Evolutionary conservation across 495 filamentous ascomycete species (phyloP).

Genomic region (Talaromyces borbonicus): DNA sequence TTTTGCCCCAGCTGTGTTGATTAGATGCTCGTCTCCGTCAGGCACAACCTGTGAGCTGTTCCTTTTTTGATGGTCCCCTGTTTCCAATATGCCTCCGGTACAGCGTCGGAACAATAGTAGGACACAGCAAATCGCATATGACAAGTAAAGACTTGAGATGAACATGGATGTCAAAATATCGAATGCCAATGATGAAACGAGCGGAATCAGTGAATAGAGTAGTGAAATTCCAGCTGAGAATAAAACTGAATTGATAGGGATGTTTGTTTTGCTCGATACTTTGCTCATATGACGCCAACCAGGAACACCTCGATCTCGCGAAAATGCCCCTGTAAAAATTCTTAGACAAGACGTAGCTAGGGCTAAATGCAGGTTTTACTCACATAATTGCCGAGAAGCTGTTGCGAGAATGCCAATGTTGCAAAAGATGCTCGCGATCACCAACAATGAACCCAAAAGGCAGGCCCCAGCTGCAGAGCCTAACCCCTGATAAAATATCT

Average conservation of each 20-base stretch:
- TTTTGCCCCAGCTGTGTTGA: constrained; percentile 21
- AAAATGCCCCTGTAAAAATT: constrained; percentile 32
- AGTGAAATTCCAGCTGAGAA: constrained; percentile 6
- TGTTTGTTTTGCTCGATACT: constrained; percentile 12
- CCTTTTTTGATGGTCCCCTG: constrained; percentile 17
- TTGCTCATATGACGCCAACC: constrained; percentile 13
- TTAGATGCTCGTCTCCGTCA: constrained; percentile 9
- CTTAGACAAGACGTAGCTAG: neutral
- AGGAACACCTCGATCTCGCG: constrained; percentile 45
- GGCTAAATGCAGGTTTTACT: neutral
- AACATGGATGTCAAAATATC: constrained; percentile 29
- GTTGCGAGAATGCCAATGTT: constrained; percentile 47
- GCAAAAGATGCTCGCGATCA: constrained; percentile 37
- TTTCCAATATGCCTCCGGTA: constrained; percentile 5
- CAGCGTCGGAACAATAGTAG: constrained; percentile 15
- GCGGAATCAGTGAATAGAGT: constrained; percentile 27
- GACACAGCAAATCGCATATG: constrained; percentile 27
- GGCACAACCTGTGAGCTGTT: neutral
- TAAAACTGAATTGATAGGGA: constrained; percentile 11
- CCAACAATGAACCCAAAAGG: constrained; percentile 39
- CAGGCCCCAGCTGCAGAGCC: constrained; percentile 32
- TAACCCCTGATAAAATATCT: constrained; percentile 43
- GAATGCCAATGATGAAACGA: constrained; percentile 30
- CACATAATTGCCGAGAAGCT: constrained; percentile 43
- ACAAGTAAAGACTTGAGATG: constrained; percentile 26